A percentile compares a stretch with the other conserved stretches of the same genome.
Evolutionary conservation across 2,329 filamentous ascomycete species (phyloP).

Genomic region (Trichoderma lentiforme): DNA sequence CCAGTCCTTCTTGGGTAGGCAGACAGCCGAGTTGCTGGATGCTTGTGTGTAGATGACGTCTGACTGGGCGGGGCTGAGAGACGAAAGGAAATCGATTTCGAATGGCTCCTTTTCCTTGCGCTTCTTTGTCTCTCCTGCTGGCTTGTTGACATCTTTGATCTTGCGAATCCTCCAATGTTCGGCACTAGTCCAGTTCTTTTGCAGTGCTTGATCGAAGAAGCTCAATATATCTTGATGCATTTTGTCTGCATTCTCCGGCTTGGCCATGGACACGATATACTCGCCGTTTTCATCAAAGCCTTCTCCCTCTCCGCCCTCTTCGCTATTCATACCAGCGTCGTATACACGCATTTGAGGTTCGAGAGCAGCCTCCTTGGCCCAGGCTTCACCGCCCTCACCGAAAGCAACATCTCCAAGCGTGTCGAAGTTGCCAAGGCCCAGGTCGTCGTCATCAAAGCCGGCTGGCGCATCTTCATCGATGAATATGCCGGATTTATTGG

Average conservation of each 20-base stretch:
- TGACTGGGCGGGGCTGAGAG: slow-evolving; percentile 66
- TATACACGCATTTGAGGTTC: slow-evolving; percentile 84
- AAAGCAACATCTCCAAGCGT: slow-evolving; percentile 74
- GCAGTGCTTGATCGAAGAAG: slow-evolving; percentile 94
- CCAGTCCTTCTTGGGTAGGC: slow-evolving; percentile 89
- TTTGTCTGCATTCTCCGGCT: slow-evolving; percentile 60
- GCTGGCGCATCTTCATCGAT: slow-evolving; percentile 82
- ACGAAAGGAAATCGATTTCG: slow-evolving; percentile 82
- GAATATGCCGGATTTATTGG: slow-evolving; percentile 74
- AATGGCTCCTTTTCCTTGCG: slow-evolving; percentile 97
- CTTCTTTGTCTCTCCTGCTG: slow-evolving; percentile 56
- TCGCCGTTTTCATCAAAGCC: slow-evolving; percentile 57
- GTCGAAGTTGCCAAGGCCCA: slow-evolving; percentile 68
- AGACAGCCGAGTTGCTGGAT: slow-evolving; percentile 75
- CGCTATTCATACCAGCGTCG: slow-evolving; percentile 59
- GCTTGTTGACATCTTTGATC: slow-evolving; percentile 76
- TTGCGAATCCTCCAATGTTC: slow-evolving; percentile 97
- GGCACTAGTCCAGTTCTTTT: slow-evolving; percentile 97
- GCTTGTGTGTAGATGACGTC: slow-evolving; percentile 81
- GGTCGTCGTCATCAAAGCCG: slow-evolving; percentile 71
- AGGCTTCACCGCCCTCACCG: slow-evolving; percentile 92
- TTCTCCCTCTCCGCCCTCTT: slow-evolving; percentile 39
- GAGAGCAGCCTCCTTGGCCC: slow-evolving; percentile 85
- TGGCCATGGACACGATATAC: slow-evolving; percentile 77
- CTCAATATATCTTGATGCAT: slow-evolving; percentile 92